phyloP scores from a whole-genome alignment of 768 basidiomycete species.

The Termitomyces sp. region DNA sequence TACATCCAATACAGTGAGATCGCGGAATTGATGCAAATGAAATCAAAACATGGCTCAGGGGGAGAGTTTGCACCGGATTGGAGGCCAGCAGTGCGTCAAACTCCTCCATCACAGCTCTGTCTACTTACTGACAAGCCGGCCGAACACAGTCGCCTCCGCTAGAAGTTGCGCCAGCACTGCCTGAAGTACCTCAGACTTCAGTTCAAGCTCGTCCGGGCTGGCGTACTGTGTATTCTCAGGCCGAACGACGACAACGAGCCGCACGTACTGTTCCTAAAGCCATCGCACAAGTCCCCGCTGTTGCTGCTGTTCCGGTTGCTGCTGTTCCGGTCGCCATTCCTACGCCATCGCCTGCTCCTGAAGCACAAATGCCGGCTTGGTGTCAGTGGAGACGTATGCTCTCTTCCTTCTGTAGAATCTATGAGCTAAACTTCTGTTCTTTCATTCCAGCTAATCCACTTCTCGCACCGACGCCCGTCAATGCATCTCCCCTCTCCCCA shows the following conservation, averaged over 20 bases:
- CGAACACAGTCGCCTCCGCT: constrained; percentile 13
- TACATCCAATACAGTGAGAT: constrained; percentile 54
- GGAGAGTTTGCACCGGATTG: constrained; percentile 77
- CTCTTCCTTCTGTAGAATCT: too few relatives aligned
- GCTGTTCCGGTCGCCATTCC: neutral
- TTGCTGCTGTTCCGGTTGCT: neutral
- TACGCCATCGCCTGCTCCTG: constrained; percentile 33
- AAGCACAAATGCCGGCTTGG: constrained; percentile 64
- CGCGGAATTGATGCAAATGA: constrained; percentile 75
- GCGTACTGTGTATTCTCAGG: constrained; percentile 65
- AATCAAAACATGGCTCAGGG: constrained; percentile 78
- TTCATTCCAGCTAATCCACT: constrained; percentile 9
- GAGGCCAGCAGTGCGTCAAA: constrained; percentile 47
- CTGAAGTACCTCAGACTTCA: constrained; percentile 28
- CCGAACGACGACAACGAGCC: constrained; percentile 34
- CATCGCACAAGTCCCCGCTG: neutral
- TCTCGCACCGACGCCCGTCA: constrained; percentile 10
- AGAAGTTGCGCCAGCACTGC: constrained; percentile 25
- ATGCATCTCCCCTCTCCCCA: constrained; percentile 3
- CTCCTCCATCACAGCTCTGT: neutral
- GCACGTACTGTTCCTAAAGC: neutral
- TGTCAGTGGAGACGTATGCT: constrained; percentile 35
- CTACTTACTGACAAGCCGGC: neutral
- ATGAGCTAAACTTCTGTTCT: too few relatives aligned
- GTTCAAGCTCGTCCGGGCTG: constrained; percentile 66